Evolutionary conservation across 163 green algal genomes (phyloP), one percentile per base, ranked within the genome.

Genomic region (Scenedesmus sp.): DNA sequence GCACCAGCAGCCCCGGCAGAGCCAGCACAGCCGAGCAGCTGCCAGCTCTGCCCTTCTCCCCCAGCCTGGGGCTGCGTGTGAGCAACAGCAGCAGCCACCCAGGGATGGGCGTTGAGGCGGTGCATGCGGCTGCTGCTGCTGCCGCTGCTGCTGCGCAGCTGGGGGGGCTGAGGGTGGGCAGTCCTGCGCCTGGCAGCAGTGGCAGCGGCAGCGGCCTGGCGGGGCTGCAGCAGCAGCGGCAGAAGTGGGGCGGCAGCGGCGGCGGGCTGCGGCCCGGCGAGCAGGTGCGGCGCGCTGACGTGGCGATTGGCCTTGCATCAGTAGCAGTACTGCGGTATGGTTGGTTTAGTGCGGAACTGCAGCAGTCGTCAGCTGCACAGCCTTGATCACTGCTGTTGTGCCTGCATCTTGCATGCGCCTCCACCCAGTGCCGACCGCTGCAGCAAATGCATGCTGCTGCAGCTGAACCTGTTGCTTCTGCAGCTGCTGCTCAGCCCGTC

Each of bases 21-120:
- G 8, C 13, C 34, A 88, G 12, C n/a, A 67, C 57, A n/a, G 9
- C 15, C 13, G 62, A 81, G 16, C 55, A 60, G 15, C n/a, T 66
- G 12, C 13, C 62, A 57, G 18, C 10, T 20, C n/a, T 52, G 46
- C 55, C 83, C 8, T 74, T 57, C n/a, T 88, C 83, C 5, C 82
- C 82, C 8, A 26, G 20, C 1, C 5, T n/a, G n/a, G 55, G 57
- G 2, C n/a, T n/a, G 20, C 83, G 18, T 34, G 34, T 26, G 77
- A 2, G 83, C 57, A 26, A 59, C 9, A 20, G 83, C 56, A 77
- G 23, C 59, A 60, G 62, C 60, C 60, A 52, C 34, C 55, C 23
- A n/a, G 84, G 84, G 12, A 89, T 91, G 57, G 87, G 87, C 23
- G 87, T 91, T 4, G 87, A 91, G 23, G 87, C 87, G 4, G 57